Evolutionary conservation across 2,329 filamentous ascomycete species (phyloP), one percentile per base, ranked within the genome.

Genomic region (Stachybotrys chartarum): DNA sequence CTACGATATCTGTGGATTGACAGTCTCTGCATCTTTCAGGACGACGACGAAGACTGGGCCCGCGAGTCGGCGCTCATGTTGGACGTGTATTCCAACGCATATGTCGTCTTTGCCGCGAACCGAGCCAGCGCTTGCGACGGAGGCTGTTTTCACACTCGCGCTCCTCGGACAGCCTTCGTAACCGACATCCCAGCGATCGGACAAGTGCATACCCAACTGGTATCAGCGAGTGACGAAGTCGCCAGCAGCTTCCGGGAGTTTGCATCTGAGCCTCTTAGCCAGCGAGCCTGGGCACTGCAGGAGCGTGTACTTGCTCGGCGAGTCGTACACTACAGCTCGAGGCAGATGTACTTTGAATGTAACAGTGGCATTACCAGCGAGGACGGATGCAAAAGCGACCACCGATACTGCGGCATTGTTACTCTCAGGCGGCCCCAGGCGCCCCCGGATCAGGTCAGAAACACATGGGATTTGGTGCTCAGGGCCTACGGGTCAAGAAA

Each of bases 261-360:
- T 32, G 8, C 4, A n/a, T 14, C 30, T n/a, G 57, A 58, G 51
- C 52, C 52, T 5, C 31, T 54, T 32, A 14, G 14, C 39, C 10
- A 18, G 8, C 52, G 52, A 16, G 52, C 45, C 7, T 54, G 52
- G 52, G 52, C 45, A 10, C 17, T 54, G 3, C 52, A 54, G 30
- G 45, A 54, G 24, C 44, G 52, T 12, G 30, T 54, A n/a, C 52
- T 54, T 6, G 44, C 45, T 24, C 10, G 31, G 17, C 52, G 52
- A 7, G 24, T 48, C 4, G 6, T 54, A 14, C 52, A 54, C 45
- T 54, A 54, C 30, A 49, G 46, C 18, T 14, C 30, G 5, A 52
- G 30, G 17, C 53, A 58, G 18, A 47, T 58, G 24, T 55, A 51
- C 31, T 58, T 55, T 30, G 57, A 58, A 24, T 57, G 57, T 30